These are phyloP conservation scores for Zygosaccharomyces bailii DNA, from an alignment of 805 yeast species.

Conservation along the genomic window DNA sequence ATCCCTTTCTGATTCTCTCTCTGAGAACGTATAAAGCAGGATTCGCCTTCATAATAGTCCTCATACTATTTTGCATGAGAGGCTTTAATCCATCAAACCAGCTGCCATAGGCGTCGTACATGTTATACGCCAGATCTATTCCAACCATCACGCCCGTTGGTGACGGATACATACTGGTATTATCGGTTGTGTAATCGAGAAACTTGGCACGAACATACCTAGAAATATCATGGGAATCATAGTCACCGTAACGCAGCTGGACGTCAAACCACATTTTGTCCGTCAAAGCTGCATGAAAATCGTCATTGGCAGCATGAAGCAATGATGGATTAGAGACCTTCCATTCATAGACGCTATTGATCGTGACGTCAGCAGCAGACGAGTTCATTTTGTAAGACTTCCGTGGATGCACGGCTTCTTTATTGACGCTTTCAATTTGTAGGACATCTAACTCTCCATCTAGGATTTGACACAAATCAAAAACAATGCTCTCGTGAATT, in stretches of 20 bases:
- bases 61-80: slow-evolving; percentile 85
- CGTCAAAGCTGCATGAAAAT: slow-evolving; percentile 51
- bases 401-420: slow-evolving; percentile 92
- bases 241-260: slow-evolving; percentile 93
- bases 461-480: slow-evolving; percentile 86
- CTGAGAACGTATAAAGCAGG: slow-evolving; percentile 89
- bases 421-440: slow-evolving; percentile 80
- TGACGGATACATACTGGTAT: slow-evolving; percentile 80
- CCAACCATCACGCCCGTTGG: slow-evolving; percentile 91
- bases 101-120: slow-evolving; percentile 94
- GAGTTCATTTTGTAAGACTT: slow-evolving; percentile 97
- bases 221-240: slow-evolving; percentile 94
- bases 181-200: slow-evolving; percentile 88
- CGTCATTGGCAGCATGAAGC: slow-evolving; percentile 66
- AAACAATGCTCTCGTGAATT: slow-evolving; percentile 92
- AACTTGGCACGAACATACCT: slow-evolving; percentile 91
- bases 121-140: slow-evolving; percentile 89
- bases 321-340: slow-evolving; percentile 77
- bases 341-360: slow-evolving; percentile 78
- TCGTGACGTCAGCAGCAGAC: slow-evolving; percentile 84
- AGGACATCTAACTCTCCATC: slow-evolving; percentile 82
- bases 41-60: slow-evolving; percentile 88
- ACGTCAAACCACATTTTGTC: slow-evolving; percentile 92
- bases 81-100: slow-evolving; percentile 97
- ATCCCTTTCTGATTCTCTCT: slow-evolving; percentile 90